Percentiles rank a stretch among this genome's conserved stretches.
Conservation (phyloP, 805 yeast genomes). For the Candida orba region DNA sequence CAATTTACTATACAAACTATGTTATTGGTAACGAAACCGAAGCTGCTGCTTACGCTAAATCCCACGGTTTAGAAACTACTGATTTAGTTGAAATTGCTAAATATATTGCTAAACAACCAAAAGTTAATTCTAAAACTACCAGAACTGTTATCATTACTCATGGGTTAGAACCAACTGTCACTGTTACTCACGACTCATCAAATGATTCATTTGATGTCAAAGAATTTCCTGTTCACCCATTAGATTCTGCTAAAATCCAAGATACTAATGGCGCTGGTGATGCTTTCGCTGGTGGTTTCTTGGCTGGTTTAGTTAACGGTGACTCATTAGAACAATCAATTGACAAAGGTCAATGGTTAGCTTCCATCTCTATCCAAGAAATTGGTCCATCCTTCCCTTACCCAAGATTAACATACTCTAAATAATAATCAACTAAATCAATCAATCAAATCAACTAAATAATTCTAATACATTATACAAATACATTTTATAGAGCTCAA, state of each 20-base stretch:
- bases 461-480: too few species aligned
- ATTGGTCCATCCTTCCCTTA: slow-evolving; percentile 90
- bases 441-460: too few species aligned
- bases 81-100: slow-evolving; percentile 77
- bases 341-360: slow-evolving; percentile 95
- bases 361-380: slow-evolving; percentile 83
- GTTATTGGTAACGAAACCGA: slow-evolving; percentile 95
- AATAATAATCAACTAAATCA: too few species aligned
- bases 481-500: too few species aligned
- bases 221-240: slow-evolving; percentile 62
- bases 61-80: slow-evolving; percentile 55
- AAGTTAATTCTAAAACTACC: slow-evolving; percentile 55
- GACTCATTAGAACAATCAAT: slow-evolving; percentile 54
- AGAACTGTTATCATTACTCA: slow-evolving; percentile 94
- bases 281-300: slow-evolving; percentile 94
- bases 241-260: slow-evolving; percentile 58
- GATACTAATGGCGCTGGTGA: slow-evolving; percentile 99
- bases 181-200: slow-evolving; percentile 50
- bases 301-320: slow-evolving; percentile 79
- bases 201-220: slow-evolving; percentile 40
- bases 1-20: slow-evolving; percentile 82
- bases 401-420: slow-evolving; percentile 20
- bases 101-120: slow-evolving; percentile 71
- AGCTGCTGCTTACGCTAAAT: slow-evolving; percentile 88
- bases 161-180: slow-evolving; percentile 86